These are phyloP conservation scores for Sophora flavescens DNA, from an alignment of 306 rosid species.

Conservation along the genomic window DNA sequence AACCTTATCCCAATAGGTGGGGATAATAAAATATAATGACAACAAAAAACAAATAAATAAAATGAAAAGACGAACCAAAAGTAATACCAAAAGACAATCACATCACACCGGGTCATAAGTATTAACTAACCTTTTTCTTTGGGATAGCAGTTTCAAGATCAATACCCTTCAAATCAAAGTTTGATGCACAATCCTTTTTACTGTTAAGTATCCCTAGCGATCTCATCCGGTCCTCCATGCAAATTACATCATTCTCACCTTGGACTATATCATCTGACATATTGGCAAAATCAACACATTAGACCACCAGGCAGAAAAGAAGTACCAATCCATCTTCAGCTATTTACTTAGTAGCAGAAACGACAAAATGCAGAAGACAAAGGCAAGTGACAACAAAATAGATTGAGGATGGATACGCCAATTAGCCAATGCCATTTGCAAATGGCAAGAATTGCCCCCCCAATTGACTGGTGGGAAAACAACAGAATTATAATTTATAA, in stretches of 20 bases:
- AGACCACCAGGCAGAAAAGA: conserved; percentile 30
- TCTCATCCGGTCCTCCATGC: conserved; percentile 80
- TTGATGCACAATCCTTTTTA: conserved; percentile 57
- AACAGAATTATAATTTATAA: conserved; percentile 14
- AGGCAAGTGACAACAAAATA: conserved; percentile 30
- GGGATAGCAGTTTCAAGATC: conserved; percentile 65
- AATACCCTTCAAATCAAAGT: conserved; percentile 61
- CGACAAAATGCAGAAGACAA: conserved; percentile 12
- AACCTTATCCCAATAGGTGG: too few species aligned
- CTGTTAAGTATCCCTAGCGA: conserved; percentile 67
- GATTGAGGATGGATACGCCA: conserved; percentile 8
- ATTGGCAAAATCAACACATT: conserved; percentile 47
- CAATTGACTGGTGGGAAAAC: neutral
- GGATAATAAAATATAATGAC: conserved; percentile 1
- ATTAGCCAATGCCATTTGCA: conserved; percentile 11
- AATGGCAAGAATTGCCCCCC: neutral
- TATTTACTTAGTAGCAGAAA: conserved; percentile 24
- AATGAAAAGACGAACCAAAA: conserved; percentile 2
- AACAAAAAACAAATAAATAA: neutral
- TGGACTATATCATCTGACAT: conserved; percentile 67
- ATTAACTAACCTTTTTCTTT: conserved; percentile 67
- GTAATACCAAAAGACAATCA: conserved; percentile 21
- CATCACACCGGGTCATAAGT: conserved; percentile 28
- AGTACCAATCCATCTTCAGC: conserved; percentile 31
- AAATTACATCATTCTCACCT: conserved; percentile 55